Conservation (phyloP, 1,284 basidiomycete genomes). For the Tilletia setariae region DNA sequence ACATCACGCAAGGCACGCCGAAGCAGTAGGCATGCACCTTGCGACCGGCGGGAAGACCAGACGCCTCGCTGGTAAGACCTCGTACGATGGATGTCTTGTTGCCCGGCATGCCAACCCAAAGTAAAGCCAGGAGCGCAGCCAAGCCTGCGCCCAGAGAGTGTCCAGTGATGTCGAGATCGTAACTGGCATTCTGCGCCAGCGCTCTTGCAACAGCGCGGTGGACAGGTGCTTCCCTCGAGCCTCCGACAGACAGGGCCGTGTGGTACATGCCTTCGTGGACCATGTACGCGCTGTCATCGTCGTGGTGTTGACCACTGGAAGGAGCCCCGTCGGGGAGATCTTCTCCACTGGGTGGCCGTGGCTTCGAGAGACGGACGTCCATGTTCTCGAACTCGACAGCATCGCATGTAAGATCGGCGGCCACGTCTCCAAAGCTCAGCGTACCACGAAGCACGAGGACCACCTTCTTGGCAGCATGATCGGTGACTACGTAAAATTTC, state of each 20-base stretch:
- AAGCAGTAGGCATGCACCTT: slow-evolving; percentile 73
- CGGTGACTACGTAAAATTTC: slow-evolving; percentile 45
- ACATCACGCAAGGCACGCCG: slow-evolving; percentile 70
- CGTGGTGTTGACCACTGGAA: not conserved
- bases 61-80: slow-evolving; percentile 59
- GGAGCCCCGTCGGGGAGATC: not conserved
- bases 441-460: slow-evolving; percentile 48
- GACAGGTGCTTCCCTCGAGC: slow-evolving; percentile 67
- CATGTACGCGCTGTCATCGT: slow-evolving; percentile 18
- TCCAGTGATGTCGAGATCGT: slow-evolving; percentile 63
- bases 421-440: slow-evolving; percentile 46
- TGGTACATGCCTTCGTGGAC: slow-evolving; percentile 68
- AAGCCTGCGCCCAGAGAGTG: slow-evolving; percentile 86
- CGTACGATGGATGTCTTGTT: not conserved
- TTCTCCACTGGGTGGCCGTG: not conserved
- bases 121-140: slow-evolving; percentile 70
- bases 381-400: slow-evolving; percentile 26
- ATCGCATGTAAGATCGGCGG: slow-evolving; percentile 52
- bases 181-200: slow-evolving; percentile 66
- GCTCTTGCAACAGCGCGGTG: slow-evolving; percentile 71
- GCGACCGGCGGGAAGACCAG: slow-evolving; percentile 65
- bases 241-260: slow-evolving; percentile 75
- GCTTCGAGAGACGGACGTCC: not conserved
- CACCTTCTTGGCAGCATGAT: slow-evolving; percentile 39
- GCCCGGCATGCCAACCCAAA: slow-evolving; percentile 61